Evolutionary conservation across 495 filamentous ascomycete species (phyloP), one percentile per base, ranked within the genome.

Genomic region (Aspergillus sclerotioniger): DNA sequence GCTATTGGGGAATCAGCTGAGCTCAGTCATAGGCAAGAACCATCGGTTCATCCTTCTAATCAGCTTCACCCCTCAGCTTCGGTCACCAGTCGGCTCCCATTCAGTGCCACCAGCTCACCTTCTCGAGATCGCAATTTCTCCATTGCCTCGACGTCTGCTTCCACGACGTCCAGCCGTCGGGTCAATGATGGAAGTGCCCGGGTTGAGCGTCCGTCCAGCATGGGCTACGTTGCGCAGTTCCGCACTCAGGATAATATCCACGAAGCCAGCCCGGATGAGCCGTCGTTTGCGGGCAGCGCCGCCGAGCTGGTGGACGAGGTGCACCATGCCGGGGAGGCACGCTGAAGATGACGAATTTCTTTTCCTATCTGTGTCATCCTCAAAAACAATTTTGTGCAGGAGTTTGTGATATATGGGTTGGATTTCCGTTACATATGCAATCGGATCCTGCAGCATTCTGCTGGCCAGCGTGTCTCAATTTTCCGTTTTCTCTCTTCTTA

Each of bases 141-240:
- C 13, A 60, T 74, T 21, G 71, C 72, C 8, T 79, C 76, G 10
- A 75, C 85, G 3, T 76, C 77, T 8, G 65, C 61, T 7, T 79
- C 76, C 8, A 64, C 82, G 2, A 75, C 78, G 0, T 84, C 78
- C 0, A 84, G 73, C 41, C 68, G 73, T 74, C 54, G 68, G 31
- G 58, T 44, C 8, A 49, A 47, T 21, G 50, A 51, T 13, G 31
- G 54, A 16, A 45, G 60, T 67, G 66, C 52, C 43, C 76, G 62
- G 60, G 64, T 76, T 9, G 87, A 89, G 39, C 80, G 82, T 31
- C 84, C 87, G 3, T 82, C 87, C 3, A 89, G 80, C 63, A 78
- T 87, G 63, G 89, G 90, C 0, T 87, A 85, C 62, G 90, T 93
- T n/a, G 76, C 87, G 35, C 86, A 90, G 29, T 85, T 89, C 59